Base-by-base conservation (phyloP, 2,329 filamentous ascomycete species). In the Colletotrichum sp. region DNA sequence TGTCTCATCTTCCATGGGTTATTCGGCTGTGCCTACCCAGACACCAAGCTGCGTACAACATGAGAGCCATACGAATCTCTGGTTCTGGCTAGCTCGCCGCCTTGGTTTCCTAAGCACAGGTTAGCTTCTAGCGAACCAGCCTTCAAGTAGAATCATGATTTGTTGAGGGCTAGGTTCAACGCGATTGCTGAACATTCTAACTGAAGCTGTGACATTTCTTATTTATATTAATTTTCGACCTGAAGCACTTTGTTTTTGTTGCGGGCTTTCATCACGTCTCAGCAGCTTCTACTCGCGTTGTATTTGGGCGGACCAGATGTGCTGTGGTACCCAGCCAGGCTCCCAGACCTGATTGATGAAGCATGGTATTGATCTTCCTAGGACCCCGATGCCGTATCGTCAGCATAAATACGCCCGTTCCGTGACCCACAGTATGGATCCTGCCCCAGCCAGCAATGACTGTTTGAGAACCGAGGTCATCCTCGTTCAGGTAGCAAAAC, bases 21-120 rank as follows among this genome's bases (percentile, higher is more conserved):
- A 49, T 49, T 49, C 3, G 39, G 3, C 1, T 49, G 18, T 49
- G 2, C 6, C 18, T 10, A 44, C 16, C 39, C 3, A n/a, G 8
- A 8, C 15, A 16, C 34, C 15, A 16, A 39, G 15, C 34, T 39
- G 15, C 34, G 2, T 8, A 39, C 6, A 16, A 7, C 34, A 16
- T 2, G 15, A 16, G 6, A 16, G 34, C 15, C 34, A 39, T 18
- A 12, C 18, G 3, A 0, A 49, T 3, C 39, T 49, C 39, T 49
- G 18, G 39, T 12, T 21, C 44, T 49, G 10, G 6, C 6, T 49
- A 12, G 18, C n/a, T 49, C n/a, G n/a, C n/a, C 6, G 44, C 10
- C 3, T 21, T 12, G 9, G 4, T 1, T 8, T 13, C 10, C n/a
- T 13, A 3, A 0, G 44, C 6, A 49, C 3, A 12, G 3, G 6